Evolutionary conservation across 495 filamentous ascomycete species (phyloP).

Genomic region (Parathielavia hyrcaniae): DNA sequence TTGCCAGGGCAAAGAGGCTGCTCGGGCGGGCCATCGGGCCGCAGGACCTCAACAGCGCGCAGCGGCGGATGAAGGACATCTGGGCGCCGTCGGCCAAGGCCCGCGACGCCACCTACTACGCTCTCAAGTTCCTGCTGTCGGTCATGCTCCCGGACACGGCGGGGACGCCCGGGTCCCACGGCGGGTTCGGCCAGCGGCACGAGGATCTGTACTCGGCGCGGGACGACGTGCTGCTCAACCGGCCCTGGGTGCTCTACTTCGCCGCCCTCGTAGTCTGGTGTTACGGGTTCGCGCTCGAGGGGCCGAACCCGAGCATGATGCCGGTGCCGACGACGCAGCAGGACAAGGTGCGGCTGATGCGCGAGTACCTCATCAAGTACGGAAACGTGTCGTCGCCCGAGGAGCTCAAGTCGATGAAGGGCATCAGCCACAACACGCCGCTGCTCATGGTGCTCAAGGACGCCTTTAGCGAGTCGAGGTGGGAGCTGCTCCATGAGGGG

Average conservation of each 20-base stretch:
- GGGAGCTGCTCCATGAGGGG: conserved; percentile 88
- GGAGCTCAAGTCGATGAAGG: conserved; percentile 66
- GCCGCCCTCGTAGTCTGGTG: conserved; percentile 89
- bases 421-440: conserved; percentile 77
- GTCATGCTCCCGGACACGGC: conserved; percentile 59
- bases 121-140: conserved; percentile 74
- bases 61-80: conserved; percentile 75
- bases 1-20: conserved; percentile 75
- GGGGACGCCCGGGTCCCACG: conserved; percentile 28
- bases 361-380: conserved; percentile 64
- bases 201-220: conserved; percentile 64
- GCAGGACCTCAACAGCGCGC: conserved; percentile 71
- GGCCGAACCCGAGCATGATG: conserved; percentile 48
- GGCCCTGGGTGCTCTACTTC: conserved; percentile 97
- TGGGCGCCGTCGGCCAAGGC: conserved; percentile 93
- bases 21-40: conserved; percentile 79
- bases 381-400: conserved; percentile 73
- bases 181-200: conserved; percentile 25
- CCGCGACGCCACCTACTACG: conserved; percentile 89
- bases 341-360: conserved; percentile 72
- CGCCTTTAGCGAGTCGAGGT: conserved; percentile 74
- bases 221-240: conserved; percentile 84
- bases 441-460: conserved; percentile 76
- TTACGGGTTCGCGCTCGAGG: conserved; percentile 89
- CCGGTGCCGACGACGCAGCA: conserved; percentile 49